Percentiles rank a stretch among this genome's conserved stretches.
Evolutionary conservation across 148 eudicot genomes (phyloP).

Genomic region (Spergularia bocconei): DNA sequence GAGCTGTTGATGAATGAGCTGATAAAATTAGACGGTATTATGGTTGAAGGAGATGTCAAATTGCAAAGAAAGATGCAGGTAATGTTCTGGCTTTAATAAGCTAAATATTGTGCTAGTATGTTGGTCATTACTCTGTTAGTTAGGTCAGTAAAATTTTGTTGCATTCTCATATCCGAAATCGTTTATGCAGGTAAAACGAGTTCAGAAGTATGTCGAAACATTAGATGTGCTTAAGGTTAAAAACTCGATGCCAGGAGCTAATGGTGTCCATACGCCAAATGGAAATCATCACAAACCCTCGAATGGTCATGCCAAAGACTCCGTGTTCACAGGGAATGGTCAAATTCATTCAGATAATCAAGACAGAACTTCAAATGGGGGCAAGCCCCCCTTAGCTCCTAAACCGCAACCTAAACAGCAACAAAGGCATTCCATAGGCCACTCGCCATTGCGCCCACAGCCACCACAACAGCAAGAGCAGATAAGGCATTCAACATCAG

Average conservation of each 20-base stretch:
- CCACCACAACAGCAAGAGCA: conserved; percentile 28
- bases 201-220: conserved; percentile 84
- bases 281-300: conserved; percentile 25
- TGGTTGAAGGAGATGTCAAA: conserved; percentile 74
- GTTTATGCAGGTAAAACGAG: conserved; percentile 57
- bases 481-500: conserved; percentile 48
- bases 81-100: neutral
- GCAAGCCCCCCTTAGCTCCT: conserved; percentile 31
- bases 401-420: conserved; percentile 34
- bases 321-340: conserved; percentile 22
- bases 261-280: conserved; percentile 30
- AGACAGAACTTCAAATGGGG: conserved; percentile 35
- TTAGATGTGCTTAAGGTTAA: conserved; percentile 72
- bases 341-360: conserved; percentile 9
- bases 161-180: neutral
- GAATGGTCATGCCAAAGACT: conserved; percentile 27
- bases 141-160: neutral
- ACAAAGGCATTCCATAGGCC: conserved; percentile 45
- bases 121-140: neutral
- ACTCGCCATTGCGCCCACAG: conserved; percentile 33
- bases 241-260: conserved; percentile 39
- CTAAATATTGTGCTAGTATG: neutral
- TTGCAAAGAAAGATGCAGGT: conserved; percentile 90
- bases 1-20: conserved; percentile 80
- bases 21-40: conserved; percentile 69